A percentile compares a stretch with the other conserved stretches of the same genome.
These are phyloP conservation scores for Penicillium sp. DNA, from an alignment of 2,329 filamentous ascomycete genomes.

Conservation along the genomic window DNA sequence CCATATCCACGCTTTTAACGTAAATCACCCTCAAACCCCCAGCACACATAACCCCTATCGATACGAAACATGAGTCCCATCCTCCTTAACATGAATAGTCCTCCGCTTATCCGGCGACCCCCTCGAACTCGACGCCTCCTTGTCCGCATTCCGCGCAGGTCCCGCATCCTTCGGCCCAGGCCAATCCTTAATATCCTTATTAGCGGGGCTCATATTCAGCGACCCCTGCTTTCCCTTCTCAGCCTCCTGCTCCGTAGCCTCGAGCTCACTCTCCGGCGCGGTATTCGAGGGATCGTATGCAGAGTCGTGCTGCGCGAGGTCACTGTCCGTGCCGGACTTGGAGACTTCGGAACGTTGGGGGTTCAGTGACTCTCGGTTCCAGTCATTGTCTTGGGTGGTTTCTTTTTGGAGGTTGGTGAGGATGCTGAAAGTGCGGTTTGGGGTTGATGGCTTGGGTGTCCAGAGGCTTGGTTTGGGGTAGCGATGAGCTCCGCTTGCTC, in stretches of 20 bases:
- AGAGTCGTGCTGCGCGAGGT: conserved; percentile 54
- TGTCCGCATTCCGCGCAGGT: conserved; percentile 38
- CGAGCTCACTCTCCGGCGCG: conserved; percentile 56
- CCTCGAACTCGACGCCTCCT: conserved; percentile 36
- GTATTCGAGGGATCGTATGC: conserved; percentile 68
- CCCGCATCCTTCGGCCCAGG: conserved; percentile 44
- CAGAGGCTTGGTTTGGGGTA: neutral
- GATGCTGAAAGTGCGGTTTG: conserved; percentile 8
- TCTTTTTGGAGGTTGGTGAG: conserved; percentile 10
- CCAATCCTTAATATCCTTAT: conserved; percentile 53
- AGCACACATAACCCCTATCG: conserved; percentile 2
- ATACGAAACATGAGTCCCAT: conserved; percentile 23
- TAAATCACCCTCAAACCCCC: neutral
- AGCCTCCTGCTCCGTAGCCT: conserved; percentile 35
- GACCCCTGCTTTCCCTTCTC: conserved; percentile 42
- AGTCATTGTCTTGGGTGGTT: neutral
- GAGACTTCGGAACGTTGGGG: conserved; percentile 63
- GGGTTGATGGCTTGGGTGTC: neutral
- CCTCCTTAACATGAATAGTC: conserved; percentile 24
- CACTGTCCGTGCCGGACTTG: conserved; percentile 61
- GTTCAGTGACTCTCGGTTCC: conserved; percentile 59
- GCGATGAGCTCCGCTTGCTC: conserved; percentile 1
- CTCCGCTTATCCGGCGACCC: conserved; percentile 36
- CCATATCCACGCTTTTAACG: neutral
- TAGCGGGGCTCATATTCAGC: conserved; percentile 58